Base-by-base conservation (phyloP, 169 alveolate species). In the Babesia ovata region DNA sequence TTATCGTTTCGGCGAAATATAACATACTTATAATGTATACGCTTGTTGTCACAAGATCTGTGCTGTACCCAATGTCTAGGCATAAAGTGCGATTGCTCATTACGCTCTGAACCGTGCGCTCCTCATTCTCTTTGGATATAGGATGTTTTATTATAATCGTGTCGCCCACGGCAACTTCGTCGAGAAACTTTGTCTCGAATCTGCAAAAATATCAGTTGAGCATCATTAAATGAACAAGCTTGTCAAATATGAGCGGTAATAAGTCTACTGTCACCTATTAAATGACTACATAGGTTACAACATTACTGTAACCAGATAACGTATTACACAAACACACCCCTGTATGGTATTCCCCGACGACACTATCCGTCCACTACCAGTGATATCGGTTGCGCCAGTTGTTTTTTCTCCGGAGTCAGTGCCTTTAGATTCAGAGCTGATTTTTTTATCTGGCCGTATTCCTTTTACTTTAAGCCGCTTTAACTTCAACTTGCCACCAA, bases 291-390 rank as follows among this genome's bases (percentile, higher is more conserved):
- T 33, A 6, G 39, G 6, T 33, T 33, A 2, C 39, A 33, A 33
- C 39, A 33, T 33, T 8, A 16, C n/a, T 45, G 50, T 16, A 45
- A 13, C 2, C 50, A 45, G n/a, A 16, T 7, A 45, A 16, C 10
- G 19, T 45, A 45, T 4, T 29, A 22, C 10, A 24, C 9, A 17
- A 13, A 29, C 77, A 0, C 49, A 76, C 79, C 94, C 94, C 63
- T 86, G 94, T 21, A 89, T 71, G 4, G 94, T 89, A 61, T 79
- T 89, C 39, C 86, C 85, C n/a, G 87, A 75, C 17, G 92, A 78
- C 13, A 86, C 90, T 75, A 89, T 67, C 53, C 94, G 70, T 52
- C 94, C 94, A 63, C 84, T 59, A 0, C 94, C 94, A 26, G 48
- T 39, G 0, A 60, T 8, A 33, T 60, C 69, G 16, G 1, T 11